phyloP scores from a whole-genome alignment of 495 filamentous ascomycete species.

The Talaromyces adpressus region DNA sequence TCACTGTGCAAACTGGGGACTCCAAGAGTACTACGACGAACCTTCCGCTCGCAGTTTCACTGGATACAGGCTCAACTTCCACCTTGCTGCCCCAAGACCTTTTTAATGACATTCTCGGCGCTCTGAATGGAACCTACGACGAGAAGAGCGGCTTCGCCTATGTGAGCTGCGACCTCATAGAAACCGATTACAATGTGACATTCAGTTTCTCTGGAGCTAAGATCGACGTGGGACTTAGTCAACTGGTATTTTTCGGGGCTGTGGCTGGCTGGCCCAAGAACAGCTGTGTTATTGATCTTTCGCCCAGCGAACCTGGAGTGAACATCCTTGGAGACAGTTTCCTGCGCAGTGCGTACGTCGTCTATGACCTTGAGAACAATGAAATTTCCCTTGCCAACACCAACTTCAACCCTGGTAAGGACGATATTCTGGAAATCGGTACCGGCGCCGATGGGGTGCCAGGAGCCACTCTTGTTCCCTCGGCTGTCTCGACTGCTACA shows the following conservation, averaged over 20 bases:
- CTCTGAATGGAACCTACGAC: slow-evolving; percentile 56
- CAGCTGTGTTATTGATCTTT: slow-evolving; percentile 62
- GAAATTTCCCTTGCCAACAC: slow-evolving; percentile 72
- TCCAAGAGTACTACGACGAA: slow-evolving; percentile 39
- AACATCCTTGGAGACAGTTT: slow-evolving; percentile 82
- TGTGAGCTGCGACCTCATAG: slow-evolving; percentile 58
- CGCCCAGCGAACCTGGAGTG: slow-evolving; percentile 46
- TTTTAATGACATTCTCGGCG: slow-evolving; percentile 49
- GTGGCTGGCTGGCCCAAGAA: slow-evolving; percentile 9
- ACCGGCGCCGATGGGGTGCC: slow-evolving; percentile 56
- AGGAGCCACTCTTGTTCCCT: slow-evolving; percentile 52
- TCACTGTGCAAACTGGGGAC: slow-evolving; percentile 32
- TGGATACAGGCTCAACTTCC: slow-evolving; percentile 73
- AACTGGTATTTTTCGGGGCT: slow-evolving; percentile 15
- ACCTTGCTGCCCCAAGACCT: slow-evolving; percentile 67
- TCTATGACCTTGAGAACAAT: slow-evolving; percentile 79
- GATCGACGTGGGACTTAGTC: slow-evolving; percentile 19
- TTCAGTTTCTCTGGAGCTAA: slow-evolving; percentile 53
- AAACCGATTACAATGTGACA: slow-evolving; percentile 47
- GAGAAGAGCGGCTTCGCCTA: slow-evolving; percentile 29
- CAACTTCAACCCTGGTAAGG: slow-evolving; percentile 59
- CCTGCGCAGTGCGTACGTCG: slow-evolving; percentile 81
- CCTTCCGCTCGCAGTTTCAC: slow-evolving; percentile 58
- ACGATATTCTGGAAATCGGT: slow-evolving; percentile 63
- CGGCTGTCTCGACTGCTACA: slow-evolving; percentile 41